Evolutionary conservation across 2,329 filamentous ascomycete genomes (phyloP), one percentile per base, ranked within the genome.

Genomic region (Exophiala alcalophila): DNA sequence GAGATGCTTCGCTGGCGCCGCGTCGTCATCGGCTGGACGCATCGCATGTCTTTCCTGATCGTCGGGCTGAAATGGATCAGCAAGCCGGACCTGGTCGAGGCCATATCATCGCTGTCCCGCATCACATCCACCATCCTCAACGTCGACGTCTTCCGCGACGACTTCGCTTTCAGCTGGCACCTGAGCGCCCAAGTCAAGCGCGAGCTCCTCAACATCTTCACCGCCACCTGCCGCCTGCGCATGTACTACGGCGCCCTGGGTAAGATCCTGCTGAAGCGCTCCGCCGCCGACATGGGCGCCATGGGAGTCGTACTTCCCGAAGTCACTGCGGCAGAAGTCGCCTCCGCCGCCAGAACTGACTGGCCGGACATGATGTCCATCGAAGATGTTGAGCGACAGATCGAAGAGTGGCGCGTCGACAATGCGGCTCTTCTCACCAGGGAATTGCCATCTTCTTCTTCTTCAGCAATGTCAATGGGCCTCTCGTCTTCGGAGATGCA

Each of bases 351-450:
- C 18, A 9, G 12, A 14, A 12, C 28, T 15, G 14, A 10, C 4
- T 10, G 12, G 18, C 11, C 11, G 5, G 28, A 30, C 5, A 12
- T 15, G 10, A 10, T 30, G 14, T 36, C 33, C 12, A 16, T 36
- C 12, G 33, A 36, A 12, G 12, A 36, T 12, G 21, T 36, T 16
- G 33, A 36, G 33, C 33, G 12, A 9, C 24, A 25, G n/a, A 36
- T 36, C 14, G 33, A 36, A 9, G 33, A 36, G 21, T 36, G 33
- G 33, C 24, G 21, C n/a, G 19, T 24, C 9, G 33, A 36, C 18
- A 36, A 36, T 21, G 11, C n/a, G 14, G 11, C 7, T 19, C 21
- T 36, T 2, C 21, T 36, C 19, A 21, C 24, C 7, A 7, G 9
- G 6, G 33, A 36, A 15, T 21, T 21, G 33, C 33, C 33, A 6